Base-by-base conservation (phyloP, 768 basidiomycete species). In the Pleurotus tuber-regium region DNA sequence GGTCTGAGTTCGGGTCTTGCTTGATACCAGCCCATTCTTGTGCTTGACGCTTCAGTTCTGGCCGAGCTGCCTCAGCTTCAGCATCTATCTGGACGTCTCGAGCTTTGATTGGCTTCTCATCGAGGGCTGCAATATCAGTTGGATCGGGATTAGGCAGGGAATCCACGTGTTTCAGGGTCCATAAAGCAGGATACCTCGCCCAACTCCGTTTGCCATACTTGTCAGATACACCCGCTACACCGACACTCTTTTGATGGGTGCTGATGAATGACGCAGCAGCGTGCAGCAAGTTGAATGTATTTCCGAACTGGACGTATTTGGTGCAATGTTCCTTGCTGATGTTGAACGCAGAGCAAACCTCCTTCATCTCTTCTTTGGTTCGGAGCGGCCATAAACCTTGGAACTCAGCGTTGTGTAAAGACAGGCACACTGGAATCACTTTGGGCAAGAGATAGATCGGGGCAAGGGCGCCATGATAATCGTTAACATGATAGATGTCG, bases 351-450 rank as follows among this genome's bases (percentile, higher is more conserved):
- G 94, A 95, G 66, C 94, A 97, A 41, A 97, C 94, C 67, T 97
- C 94, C 73, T 92, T 95, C 92, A 95, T 94, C 67, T 97, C 94
- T 63, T 95, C 93, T 74, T 96, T 96, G 30, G 94, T 97, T 40
- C 94, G 87, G 21, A 97, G 79, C 4, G 94, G 90, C 94, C 94
- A 96, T 21, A 95, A 79, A 70, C 94, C 94, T 65, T 97, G 94
- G 79, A 97, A 97, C 68, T 97, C 94, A 62, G 94, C 94, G 59
- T 97, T 97, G 76, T 97, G 94, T 28, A 97, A 78, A 2, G 94
- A 97, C 25, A 97, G 75, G 67, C 93, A 96, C 62, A 85, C 80
- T 0, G 94, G 93, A 41, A 96, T 71, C 54, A 97, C 84, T 68
- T 93, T 93, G 42, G 94, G 94, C 14, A 97, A 78, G 12, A 97